Base-by-base conservation (phyloP, 495 filamentous ascomycete genomes). In the Penicillium salamii region DNA sequence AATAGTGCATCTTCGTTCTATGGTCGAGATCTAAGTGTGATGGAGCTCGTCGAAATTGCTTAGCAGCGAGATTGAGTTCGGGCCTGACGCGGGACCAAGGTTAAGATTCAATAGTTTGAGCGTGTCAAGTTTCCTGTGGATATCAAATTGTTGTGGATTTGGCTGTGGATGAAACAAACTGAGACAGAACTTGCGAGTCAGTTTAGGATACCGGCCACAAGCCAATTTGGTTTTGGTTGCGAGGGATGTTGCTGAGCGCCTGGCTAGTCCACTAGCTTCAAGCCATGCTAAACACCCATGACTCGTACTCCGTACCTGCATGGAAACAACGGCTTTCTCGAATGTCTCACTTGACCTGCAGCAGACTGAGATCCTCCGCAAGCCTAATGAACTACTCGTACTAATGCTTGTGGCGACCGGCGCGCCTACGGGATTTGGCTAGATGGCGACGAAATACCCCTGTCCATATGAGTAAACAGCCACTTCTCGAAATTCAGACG, bases 101-200 rank as follows among this genome's bases (percentile, higher is more conserved):
- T 44, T 34, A 50, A 50, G 46, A 50, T 55, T 50, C 46, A 50
- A 50, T 46, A 55, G 47, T 41, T 20, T 12, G 15, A 50, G 36
- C 52, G 15, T 46, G 36, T 46, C n/a, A 32, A 45, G 19, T 54
- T 38, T 9, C 46, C 17, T 34, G n/a, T 0, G 17, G 11, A 11
- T n/a, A 26, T 49, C 34, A 49, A 41, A 26, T 54, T 40, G 35
- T 37, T 37, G 35, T 2, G 35, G 8, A 5, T 32, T 3, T 32
- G 29, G 3, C 12, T 8, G 7, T 32, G 11, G 29, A 13, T 32
- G 5, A 12, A 8, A 32, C 11, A 32, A 7, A 3, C 3, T 8
- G 29, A 13, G 29, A 13, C 12, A 11, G 5, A 32, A 26, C 8
- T 8, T 32, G 29, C 12, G 12, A 32, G 7, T 32, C 12, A 7